phyloP scores from a whole-genome alignment of 2,329 filamentous ascomycete genomes.

The Clonostachys byssicola region DNA sequence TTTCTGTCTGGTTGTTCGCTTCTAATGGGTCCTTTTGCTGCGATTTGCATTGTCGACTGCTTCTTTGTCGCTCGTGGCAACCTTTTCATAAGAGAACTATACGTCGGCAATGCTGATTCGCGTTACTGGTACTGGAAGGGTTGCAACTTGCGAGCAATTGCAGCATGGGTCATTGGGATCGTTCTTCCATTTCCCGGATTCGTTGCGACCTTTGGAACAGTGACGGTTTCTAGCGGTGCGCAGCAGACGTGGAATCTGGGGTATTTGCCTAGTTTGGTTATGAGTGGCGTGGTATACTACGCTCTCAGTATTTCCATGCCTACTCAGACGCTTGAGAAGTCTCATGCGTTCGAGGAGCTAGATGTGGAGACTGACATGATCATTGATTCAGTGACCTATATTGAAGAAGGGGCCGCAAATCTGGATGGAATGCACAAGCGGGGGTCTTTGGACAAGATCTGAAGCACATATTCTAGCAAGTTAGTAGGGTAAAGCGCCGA shows the following conservation, averaged over 20 bases:
- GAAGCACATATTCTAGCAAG: too few relatives aligned
- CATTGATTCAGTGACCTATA: too few relatives aligned
- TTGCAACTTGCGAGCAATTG: constrained; percentile 17
- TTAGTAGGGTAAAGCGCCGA: too few relatives aligned
- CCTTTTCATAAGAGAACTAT: constrained; percentile 20
- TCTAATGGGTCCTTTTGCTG: constrained; percentile 16
- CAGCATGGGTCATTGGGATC: constrained; percentile 14
- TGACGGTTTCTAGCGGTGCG: constrained; percentile 12
- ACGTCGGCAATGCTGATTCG: constrained; percentile 13
- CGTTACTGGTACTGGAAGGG: constrained; percentile 25
- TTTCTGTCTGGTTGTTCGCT: constrained; percentile 19
- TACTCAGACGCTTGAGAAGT: too few relatives aligned
- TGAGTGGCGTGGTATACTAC: constrained; percentile 15
- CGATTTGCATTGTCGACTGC: constrained; percentile 27
- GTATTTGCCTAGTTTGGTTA: constrained; percentile 18
- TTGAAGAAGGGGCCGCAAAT: too few relatives aligned
- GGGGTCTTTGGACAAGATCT: too few relatives aligned
- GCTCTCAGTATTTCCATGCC: too few relatives aligned
- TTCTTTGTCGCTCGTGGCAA: constrained; percentile 19
- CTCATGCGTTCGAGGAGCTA: too few relatives aligned
- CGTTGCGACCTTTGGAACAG: constrained; percentile 16
- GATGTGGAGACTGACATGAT: too few relatives aligned
- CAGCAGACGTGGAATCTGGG: constrained; percentile 21
- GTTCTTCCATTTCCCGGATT: constrained; percentile 17
- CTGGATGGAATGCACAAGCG: too few relatives aligned